phyloP scores from a whole-genome alignment of 208 protist species.

The Crithidia acanthocephali region DNA sequence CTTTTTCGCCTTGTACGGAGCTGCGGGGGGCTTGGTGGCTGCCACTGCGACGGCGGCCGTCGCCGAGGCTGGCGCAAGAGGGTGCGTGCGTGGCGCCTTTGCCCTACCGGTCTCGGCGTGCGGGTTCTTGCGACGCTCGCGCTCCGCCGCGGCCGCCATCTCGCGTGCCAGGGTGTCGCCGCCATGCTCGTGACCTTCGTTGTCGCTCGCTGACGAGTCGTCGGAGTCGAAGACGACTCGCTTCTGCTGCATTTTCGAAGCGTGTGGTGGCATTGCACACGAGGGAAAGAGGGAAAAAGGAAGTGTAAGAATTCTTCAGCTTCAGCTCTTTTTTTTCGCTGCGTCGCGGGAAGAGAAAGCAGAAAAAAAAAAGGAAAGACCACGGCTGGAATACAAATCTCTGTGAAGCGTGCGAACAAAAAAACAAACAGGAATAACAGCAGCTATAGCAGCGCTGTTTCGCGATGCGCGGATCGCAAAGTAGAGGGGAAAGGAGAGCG shows the following conservation, averaged over 20 bases:
- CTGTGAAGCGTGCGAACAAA: no score
- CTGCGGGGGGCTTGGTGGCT: neutral
- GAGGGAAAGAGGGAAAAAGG: neutral
- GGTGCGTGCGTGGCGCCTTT: slow-evolving; percentile 37
- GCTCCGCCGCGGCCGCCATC: slow-evolving; percentile 50
- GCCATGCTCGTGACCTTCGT: slow-evolving; percentile 11
- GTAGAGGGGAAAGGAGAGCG: no score
- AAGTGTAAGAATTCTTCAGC: no score
- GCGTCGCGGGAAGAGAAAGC: neutral
- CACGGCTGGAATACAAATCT: no score
- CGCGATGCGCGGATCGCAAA: no score
- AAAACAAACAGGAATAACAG: no score
- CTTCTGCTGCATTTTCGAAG: neutral
- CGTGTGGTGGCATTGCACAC: neutral
- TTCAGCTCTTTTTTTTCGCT: no score
- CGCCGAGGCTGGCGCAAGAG: slow-evolving; percentile 15
- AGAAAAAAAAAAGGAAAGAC: slow-evolving; percentile 5
- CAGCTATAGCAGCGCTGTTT: no score
- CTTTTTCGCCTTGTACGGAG: slow-evolving; percentile 29
- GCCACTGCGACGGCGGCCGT: neutral
- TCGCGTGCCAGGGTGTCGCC: slow-evolving; percentile 44
- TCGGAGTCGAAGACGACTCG: slow-evolving; percentile 42
- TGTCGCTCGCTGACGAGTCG: slow-evolving; percentile 32
- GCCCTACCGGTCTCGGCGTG: slow-evolving; percentile 65
- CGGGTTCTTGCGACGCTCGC: slow-evolving; percentile 64